Evolutionary conservation across 495 filamentous ascomycete species (phyloP).

Genomic region (Penicillium silybi): DNA sequence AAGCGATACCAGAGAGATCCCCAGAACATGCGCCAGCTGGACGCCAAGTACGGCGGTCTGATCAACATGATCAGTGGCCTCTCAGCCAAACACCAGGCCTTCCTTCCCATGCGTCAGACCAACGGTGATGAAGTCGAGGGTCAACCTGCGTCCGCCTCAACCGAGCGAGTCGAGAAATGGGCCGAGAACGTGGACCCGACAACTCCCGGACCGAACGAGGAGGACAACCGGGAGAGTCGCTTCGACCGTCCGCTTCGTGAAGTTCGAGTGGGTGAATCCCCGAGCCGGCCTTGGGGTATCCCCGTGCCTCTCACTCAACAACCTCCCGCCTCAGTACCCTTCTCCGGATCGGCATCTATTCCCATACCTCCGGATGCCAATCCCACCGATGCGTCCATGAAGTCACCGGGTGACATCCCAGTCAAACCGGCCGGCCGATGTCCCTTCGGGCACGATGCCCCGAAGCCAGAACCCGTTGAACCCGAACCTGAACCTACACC

Average conservation of each 20-base stretch:
- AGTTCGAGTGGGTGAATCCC: slow-evolving; percentile 81
- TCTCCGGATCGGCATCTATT: slow-evolving; percentile 21
- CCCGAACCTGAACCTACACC: neutral
- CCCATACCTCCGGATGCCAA: slow-evolving; percentile 14
- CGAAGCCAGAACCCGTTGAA: slow-evolving; percentile 15
- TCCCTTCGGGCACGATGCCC: slow-evolving; percentile 46
- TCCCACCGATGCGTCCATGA: slow-evolving; percentile 11
- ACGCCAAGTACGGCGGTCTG: slow-evolving; percentile 86
- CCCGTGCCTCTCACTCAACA: slow-evolving; percentile 59
- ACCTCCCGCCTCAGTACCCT: slow-evolving; percentile 16
- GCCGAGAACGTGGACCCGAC: slow-evolving; percentile 60
- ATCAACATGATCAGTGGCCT: slow-evolving; percentile 88
- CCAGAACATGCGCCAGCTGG: slow-evolving; percentile 74
- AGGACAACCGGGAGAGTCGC: slow-evolving; percentile 48
- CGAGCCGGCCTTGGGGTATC: slow-evolving; percentile 88
- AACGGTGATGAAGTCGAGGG: slow-evolving; percentile 24
- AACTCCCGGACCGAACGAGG: slow-evolving; percentile 26
- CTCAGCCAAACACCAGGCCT: slow-evolving; percentile 74
- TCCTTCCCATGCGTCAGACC: slow-evolving; percentile 62
- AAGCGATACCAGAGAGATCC: slow-evolving; percentile 80
- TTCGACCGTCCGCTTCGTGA: slow-evolving; percentile 82
- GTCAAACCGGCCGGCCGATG: slow-evolving; percentile 36
- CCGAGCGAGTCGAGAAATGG: slow-evolving; percentile 73
- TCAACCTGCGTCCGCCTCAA: slow-evolving; percentile 35
- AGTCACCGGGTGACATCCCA: slow-evolving; percentile 12